A percentile compares a stretch with the other conserved stretches of the same genome.
These are phyloP conservation scores for Tothia fuscella DNA, from an alignment of 2,329 filamentous ascomycete species.

Conservation along the genomic window DNA sequence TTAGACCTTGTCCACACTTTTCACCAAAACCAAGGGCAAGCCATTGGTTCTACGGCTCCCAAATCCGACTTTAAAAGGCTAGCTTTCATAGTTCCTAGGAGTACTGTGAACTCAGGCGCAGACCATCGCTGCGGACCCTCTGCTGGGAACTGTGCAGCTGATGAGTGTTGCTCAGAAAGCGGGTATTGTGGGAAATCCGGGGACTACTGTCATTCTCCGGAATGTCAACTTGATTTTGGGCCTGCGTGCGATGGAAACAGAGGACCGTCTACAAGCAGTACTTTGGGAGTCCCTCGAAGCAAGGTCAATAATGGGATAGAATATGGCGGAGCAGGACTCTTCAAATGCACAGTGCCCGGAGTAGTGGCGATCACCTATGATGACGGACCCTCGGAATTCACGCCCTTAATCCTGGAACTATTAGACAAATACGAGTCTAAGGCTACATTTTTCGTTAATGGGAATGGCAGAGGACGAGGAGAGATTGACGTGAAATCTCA, in stretches of 20 bases:
- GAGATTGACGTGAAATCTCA: conserved; percentile 39
- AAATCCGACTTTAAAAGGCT: too few species aligned
- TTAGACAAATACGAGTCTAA: conserved; percentile 47
- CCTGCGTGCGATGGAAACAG: conserved; percentile 48
- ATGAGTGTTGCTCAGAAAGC: conserved; percentile 5
- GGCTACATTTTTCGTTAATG: conserved; percentile 56
- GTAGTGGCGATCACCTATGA: conserved; percentile 56
- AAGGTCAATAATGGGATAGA: conserved; percentile 43
- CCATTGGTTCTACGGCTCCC: too few species aligned
- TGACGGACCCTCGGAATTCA: conserved; percentile 53
- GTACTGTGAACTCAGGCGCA: too few species aligned
- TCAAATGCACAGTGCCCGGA: conserved; percentile 41
- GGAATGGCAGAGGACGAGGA: conserved; percentile 44
- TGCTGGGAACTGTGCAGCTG: conserved; percentile 6
- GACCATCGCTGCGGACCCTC: too few species aligned
- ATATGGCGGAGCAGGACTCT: conserved; percentile 47
- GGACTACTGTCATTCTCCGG: conserved; percentile 48
- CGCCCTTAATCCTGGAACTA: conserved; percentile 47
- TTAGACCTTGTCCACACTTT: too few species aligned
- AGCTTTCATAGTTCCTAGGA: too few species aligned
- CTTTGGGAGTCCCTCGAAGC: conserved; percentile 35
- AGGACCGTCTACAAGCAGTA: conserved; percentile 43
- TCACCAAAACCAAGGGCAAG: too few species aligned
- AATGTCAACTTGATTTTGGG: conserved; percentile 49
- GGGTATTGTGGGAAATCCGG: conserved; percentile 42